Evolutionary conservation across 495 filamentous ascomycete genomes (phyloP), one percentile per base, ranked within the genome.

Genomic region (Saxophila tyrrhenica): DNA sequence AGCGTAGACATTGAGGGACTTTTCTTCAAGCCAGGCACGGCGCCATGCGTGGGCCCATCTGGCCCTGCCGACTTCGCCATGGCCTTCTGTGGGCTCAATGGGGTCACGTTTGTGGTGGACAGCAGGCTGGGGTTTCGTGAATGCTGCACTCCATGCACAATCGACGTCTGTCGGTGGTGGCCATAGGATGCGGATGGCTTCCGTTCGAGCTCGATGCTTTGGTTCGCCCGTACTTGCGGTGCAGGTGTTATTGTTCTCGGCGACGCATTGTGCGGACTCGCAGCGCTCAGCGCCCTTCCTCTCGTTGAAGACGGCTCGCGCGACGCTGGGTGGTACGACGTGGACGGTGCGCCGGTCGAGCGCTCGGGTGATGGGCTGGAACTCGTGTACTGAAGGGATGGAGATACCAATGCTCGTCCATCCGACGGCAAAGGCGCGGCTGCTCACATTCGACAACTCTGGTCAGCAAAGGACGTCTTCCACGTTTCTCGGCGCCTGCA

Each of bases 121-220:
- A 78, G 77, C 65, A 80, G 79, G 63, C 81, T 85, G 13, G 90
- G 82, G 72, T 92, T 94, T 60, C 92, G 82, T 55, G 89, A 94
- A 70, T 98, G 92, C 65, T 90, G 88, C 57, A 89, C 80, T 54
- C 89, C 89, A 79, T 95, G 87, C 44, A 95, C 88, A 58, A 95
- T 95, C 24, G 91, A 95, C 0, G 89, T 88, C 68, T 98, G 87
- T 20, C 92, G 80, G 66, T 95, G 87, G 66, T 97, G 91, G 44
- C 84, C 85, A 70, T 96, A 94, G 13, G 83, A 67, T 39, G 75
- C 74, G 7, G 83, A 86, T 29, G 82, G 74, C 52, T 77, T 76
- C 51, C 88, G 78, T 67, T 92, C 89, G 59, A 88, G 22, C 2
- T 61, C 58, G 2, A 72, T 55, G 61, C 73, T 50, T 50, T 62